Evolutionary conservation across 371 early-diverging fungal genomes (phyloP).

Genomic region (Mucor velutinosus): DNA sequence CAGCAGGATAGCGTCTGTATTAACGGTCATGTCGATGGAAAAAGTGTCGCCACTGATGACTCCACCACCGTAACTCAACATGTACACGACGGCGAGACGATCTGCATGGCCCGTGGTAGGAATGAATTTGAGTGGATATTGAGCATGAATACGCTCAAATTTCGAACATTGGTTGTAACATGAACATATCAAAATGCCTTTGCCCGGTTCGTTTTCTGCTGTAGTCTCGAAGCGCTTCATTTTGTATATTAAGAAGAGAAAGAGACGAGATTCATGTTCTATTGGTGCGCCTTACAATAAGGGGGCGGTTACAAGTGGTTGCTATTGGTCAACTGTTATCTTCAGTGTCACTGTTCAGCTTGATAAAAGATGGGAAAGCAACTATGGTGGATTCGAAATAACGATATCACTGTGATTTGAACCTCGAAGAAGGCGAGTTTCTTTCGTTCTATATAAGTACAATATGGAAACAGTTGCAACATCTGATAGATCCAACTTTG

Average conservation of each 20-base stretch:
- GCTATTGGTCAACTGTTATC: background rate
- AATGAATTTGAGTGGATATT: conserved; percentile 54
- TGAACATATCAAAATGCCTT: conserved; percentile 40
- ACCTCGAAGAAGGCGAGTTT: too few species aligned
- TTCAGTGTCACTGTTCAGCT: background rate
- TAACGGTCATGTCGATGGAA: conserved; percentile 48
- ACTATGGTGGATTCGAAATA: background rate
- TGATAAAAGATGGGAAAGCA: background rate
- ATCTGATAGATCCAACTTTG: background rate
- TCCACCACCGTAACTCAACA: conserved; percentile 81
- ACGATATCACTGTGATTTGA: too few species aligned
- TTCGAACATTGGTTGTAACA: conserved; percentile 32
- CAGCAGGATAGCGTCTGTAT: conserved; percentile 53
- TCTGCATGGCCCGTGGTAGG: conserved; percentile 45
- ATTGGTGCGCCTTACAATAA: background rate
- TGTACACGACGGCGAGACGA: conserved; percentile 48
- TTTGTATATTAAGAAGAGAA: background rate
- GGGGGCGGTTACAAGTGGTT: background rate
- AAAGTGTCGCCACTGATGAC: conserved; percentile 73
- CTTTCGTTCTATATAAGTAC: too few species aligned
- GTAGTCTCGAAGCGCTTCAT: conserved; percentile 26
- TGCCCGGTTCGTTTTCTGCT: conserved; percentile 36
- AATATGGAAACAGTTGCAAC: background rate
- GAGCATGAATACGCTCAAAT: conserved; percentile 48
- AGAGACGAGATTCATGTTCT: background rate